Base-by-base conservation (phyloP, 345 rosid genomes). In the Hibiscus mutabilis region DNA sequence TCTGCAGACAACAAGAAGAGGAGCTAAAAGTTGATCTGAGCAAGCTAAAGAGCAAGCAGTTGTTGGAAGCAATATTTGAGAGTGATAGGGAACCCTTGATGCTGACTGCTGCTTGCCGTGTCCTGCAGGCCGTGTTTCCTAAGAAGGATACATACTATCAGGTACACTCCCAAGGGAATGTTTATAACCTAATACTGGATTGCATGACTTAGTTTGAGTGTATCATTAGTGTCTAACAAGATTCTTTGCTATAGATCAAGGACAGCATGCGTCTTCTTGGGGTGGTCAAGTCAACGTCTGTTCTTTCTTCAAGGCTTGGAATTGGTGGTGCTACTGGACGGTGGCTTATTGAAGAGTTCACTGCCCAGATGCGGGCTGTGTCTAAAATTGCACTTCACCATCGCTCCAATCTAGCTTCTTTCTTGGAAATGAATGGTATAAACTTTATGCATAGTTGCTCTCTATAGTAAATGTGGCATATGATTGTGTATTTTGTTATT, bases 351-450 rank as follows among this genome's bases (percentile, higher is more conserved):
- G 98, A 88, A 79, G 99, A 95, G 82, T 95, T 95, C 78, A 92
- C 85, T 71, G 88, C 91, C 73, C 99, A 90, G 82, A 95, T 95
- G 97, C 92, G 88, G 72, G 96, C 96, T 13, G 93, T 95, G 53
- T 92, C 98, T 66, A 95, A 86, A 90, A 90, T 92, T 84, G 96
- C 99, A 64, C 79, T 95, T 91, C 91, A 88, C 69, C 99, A 97
- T 51, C 93, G 82, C 55, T 84, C 91, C 72, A 92, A 92, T 86
- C 85, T 95, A 73, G 86, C 96, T 27, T 70, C 21, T 68, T 92
- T 95, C 74, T 79, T 95, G 76, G 97, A 92, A 82, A 80, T 66
- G 74, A 84, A 92, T 79, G 99, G 97, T 95, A 89, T 22, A 49
- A 27, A 35, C 65, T 47, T 47, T 47, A 25, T 66, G 56, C 70